Evolutionary conservation across 306 rosid species (phyloP).

Genomic region (Rosa lucieae): DNA sequence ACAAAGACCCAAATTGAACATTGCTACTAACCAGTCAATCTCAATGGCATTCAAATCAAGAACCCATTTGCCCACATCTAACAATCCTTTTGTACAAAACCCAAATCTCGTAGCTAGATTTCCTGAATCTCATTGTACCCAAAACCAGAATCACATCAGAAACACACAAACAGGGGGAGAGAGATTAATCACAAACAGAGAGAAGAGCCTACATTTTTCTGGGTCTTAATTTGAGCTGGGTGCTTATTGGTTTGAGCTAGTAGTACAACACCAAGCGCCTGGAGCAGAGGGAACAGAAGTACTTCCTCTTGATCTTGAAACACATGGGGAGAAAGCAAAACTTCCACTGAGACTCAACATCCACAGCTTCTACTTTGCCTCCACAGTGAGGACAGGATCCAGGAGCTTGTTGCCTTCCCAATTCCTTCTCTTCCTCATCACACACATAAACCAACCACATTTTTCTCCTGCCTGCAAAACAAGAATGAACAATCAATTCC

Average conservation of each 20-base stretch:
- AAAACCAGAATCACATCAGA: not conserved
- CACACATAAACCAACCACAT: slow-evolving; percentile 70
- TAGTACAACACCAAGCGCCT: slow-evolving; percentile 61
- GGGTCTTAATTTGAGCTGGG: not conserved
- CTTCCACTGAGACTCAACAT: slow-evolving; percentile 62
- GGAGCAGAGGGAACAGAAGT: slow-evolving; percentile 68
- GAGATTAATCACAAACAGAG: not conserved
- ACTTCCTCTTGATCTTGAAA: slow-evolving; percentile 77
- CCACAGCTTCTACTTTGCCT: slow-evolving; percentile 78
- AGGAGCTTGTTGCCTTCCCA: slow-evolving; percentile 73
- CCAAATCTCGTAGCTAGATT: not conserved
- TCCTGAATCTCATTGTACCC: slow-evolving; percentile 6
- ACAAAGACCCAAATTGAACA: slow-evolving; percentile 5
- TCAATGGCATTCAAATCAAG: slow-evolving; percentile 2
- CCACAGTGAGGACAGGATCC: slow-evolving; percentile 86
- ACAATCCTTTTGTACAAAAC: slow-evolving; percentile 5
- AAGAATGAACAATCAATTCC: not conserved
- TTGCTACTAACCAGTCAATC: not conserved
- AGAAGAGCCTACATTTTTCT: not conserved
- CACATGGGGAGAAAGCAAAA: slow-evolving; percentile 75
- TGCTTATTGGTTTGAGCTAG: slow-evolving; percentile 13
- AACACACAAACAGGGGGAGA: not conserved
- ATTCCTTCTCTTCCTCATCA: slow-evolving; percentile 64
- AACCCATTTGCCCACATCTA: slow-evolving; percentile 1
- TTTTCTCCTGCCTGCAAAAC: slow-evolving; percentile 34